These are phyloP conservation scores for Coemansia sp. DNA, from an alignment of 192 early-diverging fungal genomes.

Conservation along the genomic window DNA sequence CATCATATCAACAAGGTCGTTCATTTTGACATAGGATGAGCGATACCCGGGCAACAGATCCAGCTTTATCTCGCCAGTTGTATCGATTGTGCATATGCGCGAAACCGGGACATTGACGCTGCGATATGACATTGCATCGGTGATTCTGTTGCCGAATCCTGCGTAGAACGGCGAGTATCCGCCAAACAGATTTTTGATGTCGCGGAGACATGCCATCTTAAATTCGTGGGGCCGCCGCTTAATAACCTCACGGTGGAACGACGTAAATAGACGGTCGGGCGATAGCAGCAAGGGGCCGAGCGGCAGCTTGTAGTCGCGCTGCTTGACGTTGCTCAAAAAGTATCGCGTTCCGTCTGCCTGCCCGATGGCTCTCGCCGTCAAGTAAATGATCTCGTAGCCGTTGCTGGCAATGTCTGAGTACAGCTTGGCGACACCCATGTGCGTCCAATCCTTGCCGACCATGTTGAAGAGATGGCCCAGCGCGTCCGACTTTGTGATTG, in stretches of 20 bases:
- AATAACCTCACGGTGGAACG: constrained; percentile 95
- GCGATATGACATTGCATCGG: constrained; percentile 93
- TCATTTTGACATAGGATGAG: constrained; percentile 86
- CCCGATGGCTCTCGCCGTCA: constrained; percentile 95
- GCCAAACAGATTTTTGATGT: constrained; percentile 87
- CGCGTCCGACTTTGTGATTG: constrained; percentile 97
- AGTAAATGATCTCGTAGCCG: constrained; percentile 92
- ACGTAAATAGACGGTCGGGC: constrained; percentile 89
- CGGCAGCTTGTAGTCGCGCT: constrained; percentile 84
- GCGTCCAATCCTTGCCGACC: constrained; percentile 98
- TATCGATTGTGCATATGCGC: constrained; percentile 96
- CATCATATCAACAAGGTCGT: constrained; percentile 93
- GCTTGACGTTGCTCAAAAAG: constrained; percentile 88
- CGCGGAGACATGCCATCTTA: constrained; percentile 93
- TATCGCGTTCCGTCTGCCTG: constrained; percentile 91
- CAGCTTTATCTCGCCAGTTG: constrained; percentile 86
- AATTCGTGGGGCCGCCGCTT: constrained; percentile 94
- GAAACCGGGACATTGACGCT: constrained; percentile 91
- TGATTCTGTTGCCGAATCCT: constrained; percentile 97
- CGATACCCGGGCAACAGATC: constrained; percentile 85
- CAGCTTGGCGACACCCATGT: constrained; percentile 92
- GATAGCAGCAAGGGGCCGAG: constrained; percentile 96
- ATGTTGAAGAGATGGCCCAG: constrained; percentile 96
- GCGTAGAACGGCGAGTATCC: constrained; percentile 89
- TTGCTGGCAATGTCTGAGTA: constrained; percentile 94